Base-by-base conservation (phyloP, 2,329 filamentous ascomycete species). In the Aspergillus vadensis region DNA sequence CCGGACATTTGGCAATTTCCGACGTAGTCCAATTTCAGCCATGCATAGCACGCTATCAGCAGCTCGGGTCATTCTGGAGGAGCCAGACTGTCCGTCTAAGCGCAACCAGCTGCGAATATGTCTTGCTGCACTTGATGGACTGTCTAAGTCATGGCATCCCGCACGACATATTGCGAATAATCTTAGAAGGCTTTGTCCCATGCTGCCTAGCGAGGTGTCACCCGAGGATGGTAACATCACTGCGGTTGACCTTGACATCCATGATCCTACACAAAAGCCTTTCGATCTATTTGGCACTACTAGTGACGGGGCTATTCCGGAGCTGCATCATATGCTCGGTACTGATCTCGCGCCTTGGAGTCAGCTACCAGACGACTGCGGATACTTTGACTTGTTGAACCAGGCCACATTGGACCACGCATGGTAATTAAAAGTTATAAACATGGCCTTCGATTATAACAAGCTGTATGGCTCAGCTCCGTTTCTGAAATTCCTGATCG, bases 21-120 rank as follows among this genome's bases (percentile, higher is more conserved):
- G 63, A 36, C 61, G 61, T 17, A 75, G 73, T 50, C 73, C 74
- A 2, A 68, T 77, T 1, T 70, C 74, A 2, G 69, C 74, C 0
- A 76, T 72, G 7, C 70, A 77, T 57, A 75, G 70, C 61, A 72
- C 67, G 10, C 65, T 76, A 7, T 76, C 69, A 0, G 72, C 70
- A 1, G 70, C 71, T 5, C 50, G 74, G 32, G 66, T 71, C 3
- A 23, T 60, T 19, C 39, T 60, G 1, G 44, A 57, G 2, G 39
- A 55, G n/a, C 39, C 38, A 5, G 38, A 55, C 30, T 30, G 21
- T 44, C 38, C 52, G 8, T 44, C 52, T 9, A 55, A 55, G 38
- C 38, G 15, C 8, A 43, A 19, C 14, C 23, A 44, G 23, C 5
- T 55, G 23, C 8, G 9, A 4, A 30, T 48, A 41, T 59, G 57